Evolutionary conservation across 495 filamentous ascomycete genomes (phyloP).

Genomic region (Jackrogersella minutella): DNA sequence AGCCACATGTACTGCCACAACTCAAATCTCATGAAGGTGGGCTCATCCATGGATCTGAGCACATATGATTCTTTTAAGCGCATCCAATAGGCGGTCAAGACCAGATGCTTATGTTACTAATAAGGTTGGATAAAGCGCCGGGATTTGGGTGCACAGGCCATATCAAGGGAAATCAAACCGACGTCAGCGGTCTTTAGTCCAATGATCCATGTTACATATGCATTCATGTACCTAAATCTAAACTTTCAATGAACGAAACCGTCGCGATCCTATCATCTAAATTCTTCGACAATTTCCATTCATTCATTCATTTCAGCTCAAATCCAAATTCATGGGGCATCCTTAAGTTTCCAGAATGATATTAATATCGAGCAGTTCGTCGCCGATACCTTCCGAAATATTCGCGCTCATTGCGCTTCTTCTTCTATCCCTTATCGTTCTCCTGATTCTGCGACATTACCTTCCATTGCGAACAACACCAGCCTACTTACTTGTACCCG

Average conservation of each 20-base stretch:
- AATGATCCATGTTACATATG: neutral
- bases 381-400: conserved; percentile 70
- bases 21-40: conserved; percentile 1
- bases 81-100: neutral
- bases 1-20: conserved; percentile 14
- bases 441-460: conserved; percentile 87
- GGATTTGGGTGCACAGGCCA: conserved; percentile 1
- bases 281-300: conserved; percentile 9
- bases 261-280: conserved; percentile 13
- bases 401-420: conserved; percentile 77
- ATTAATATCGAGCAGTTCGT: conserved; percentile 44
- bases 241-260: neutral
- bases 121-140: neutral
- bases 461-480: conserved; percentile 90
- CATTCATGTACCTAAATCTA: neutral
- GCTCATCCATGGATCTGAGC: neutral
- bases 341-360: conserved; percentile 42
- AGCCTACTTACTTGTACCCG: conserved; percentile 86
- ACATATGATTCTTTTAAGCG: neutral
- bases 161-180: conserved; percentile 19
- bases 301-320: conserved; percentile 16
- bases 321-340: conserved; percentile 19
- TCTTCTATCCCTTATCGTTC: conserved; percentile 73
- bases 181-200: conserved; percentile 28
- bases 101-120: neutral